Conservation (phyloP, 805 yeast species). For the Naumovozyma castellii region DNA sequence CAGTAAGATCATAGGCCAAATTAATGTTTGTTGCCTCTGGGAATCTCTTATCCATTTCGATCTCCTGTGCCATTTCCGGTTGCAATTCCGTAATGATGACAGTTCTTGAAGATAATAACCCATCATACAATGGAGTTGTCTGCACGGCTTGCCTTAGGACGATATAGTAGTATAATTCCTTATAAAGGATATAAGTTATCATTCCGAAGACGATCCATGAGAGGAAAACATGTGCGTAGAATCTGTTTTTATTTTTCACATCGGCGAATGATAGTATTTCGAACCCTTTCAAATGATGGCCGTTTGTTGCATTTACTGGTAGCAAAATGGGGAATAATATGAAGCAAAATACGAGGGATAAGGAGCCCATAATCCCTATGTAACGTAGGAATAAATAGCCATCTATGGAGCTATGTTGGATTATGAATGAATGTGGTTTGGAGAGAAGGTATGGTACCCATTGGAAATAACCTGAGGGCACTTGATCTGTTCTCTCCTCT, state of each 20-base stretch:
- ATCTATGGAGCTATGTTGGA: constrained; percentile 66
- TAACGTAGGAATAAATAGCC: constrained; percentile 69
- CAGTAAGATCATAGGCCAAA: constrained; percentile 54
- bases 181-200: constrained; percentile 57
- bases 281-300: constrained; percentile 46
- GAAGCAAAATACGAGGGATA: constrained; percentile 46
- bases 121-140: constrained; percentile 64
- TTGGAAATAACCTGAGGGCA: constrained; percentile 50
- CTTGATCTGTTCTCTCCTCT: constrained; percentile 51
- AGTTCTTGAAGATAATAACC: constrained; percentile 60
- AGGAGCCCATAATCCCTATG: constrained; percentile 42
- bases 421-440: constrained; percentile 50
- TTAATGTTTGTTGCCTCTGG: constrained; percentile 52
- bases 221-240: constrained; percentile 64
- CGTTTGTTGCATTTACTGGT: constrained; percentile 68
- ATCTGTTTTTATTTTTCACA: constrained; percentile 51
- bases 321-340: constrained; percentile 59
- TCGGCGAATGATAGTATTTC: constrained; percentile 57
- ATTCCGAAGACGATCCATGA: constrained; percentile 67
- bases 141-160: constrained; percentile 66
- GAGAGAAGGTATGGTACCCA: constrained; percentile 48
- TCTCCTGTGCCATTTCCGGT: constrained; percentile 37
- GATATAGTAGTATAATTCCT: constrained; percentile 62
- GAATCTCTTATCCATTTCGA: constrained; percentile 46
- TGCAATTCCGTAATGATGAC: constrained; percentile 64